phyloP scores from a whole-genome alignment of 2,329 filamentous ascomycete species.

The Colletotrichum lupini region DNA sequence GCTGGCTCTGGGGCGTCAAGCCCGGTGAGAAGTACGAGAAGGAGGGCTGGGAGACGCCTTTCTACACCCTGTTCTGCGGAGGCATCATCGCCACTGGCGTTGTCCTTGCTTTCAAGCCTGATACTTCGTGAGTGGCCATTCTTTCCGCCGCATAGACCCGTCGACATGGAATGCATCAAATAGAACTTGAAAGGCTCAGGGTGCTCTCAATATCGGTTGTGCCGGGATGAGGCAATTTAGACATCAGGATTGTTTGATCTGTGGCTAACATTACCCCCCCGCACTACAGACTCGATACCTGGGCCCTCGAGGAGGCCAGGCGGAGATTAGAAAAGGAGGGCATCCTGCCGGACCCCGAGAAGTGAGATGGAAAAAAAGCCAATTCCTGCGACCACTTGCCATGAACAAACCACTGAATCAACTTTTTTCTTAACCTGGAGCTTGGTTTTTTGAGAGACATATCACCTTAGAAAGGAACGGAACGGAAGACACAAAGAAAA shows the following conservation, averaged over 20 bases:
- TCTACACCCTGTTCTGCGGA: slow-evolving; percentile 86
- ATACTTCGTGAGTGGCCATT: slow-evolving; percentile 85
- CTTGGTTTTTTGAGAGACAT: slow-evolving; percentile 7
- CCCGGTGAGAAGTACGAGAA: slow-evolving; percentile 95
- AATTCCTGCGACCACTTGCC: background rate
- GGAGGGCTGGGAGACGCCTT: slow-evolving; percentile 94
- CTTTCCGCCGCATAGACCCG: background rate
- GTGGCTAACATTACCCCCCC: slow-evolving; percentile 41
- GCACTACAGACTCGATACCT: slow-evolving; percentile 89
- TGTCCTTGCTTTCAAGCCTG: slow-evolving; percentile 95
- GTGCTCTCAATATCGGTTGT: background rate
- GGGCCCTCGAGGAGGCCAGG: slow-evolving; percentile 97
- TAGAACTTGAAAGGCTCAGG: background rate
- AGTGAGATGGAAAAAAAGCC: slow-evolving; percentile 64
- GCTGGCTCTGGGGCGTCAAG: slow-evolving; percentile 94
- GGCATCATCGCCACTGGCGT: slow-evolving; percentile 78
- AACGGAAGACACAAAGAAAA: slow-evolving; percentile 27
- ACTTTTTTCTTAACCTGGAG: background rate
- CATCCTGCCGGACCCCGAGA: slow-evolving; percentile 82
- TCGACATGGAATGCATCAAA: background rate
- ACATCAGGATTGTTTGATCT: background rate
- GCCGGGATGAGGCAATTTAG: slow-evolving; percentile 25
- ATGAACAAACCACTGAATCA: background rate
- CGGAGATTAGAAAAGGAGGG: slow-evolving; percentile 96
- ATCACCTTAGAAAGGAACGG: slow-evolving; percentile 15